These are phyloP conservation scores for Aspergillus japonicus DNA, from an alignment of 2,329 filamentous ascomycete species.

Conservation along the genomic window DNA sequence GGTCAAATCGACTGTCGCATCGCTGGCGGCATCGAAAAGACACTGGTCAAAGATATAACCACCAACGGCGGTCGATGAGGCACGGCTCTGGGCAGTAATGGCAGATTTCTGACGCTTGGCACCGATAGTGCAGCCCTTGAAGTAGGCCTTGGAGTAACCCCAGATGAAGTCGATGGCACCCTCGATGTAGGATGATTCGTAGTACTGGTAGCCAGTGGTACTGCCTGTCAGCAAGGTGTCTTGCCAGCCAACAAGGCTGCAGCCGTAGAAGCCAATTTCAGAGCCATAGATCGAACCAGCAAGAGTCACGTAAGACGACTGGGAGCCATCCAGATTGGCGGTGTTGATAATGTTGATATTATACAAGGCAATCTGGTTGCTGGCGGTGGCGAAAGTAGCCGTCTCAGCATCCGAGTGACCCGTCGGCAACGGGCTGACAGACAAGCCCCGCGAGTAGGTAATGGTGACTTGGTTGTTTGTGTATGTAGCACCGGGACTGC, in stretches of 20 bases:
- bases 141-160: slow-evolving; percentile 29
- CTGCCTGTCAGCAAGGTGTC: slow-evolving; percentile 51
- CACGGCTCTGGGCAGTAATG: slow-evolving; percentile 20
- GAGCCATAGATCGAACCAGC: slow-evolving; percentile 15
- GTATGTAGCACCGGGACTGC: slow-evolving; percentile 20
- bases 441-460: slow-evolving; percentile 24
- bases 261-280: slow-evolving; percentile 47
- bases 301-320: slow-evolving; percentile 20
- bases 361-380: slow-evolving; percentile 21
- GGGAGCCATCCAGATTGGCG: slow-evolving; percentile 28
- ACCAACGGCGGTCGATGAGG: slow-evolving; percentile 19
- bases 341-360: slow-evolving; percentile 22
- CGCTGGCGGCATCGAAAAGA: slow-evolving; percentile 27
- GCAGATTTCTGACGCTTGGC: slow-evolving; percentile 27
- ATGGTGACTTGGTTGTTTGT: slow-evolving; percentile 16
- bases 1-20: slow-evolving; percentile 19
- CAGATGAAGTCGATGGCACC: slow-evolving; percentile 54
- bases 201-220: slow-evolving; percentile 47
- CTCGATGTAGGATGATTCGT: slow-evolving; percentile 45
- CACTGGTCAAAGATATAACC: slow-evolving; percentile 28
- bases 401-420: slow-evolving; percentile 28
- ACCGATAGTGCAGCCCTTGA: slow-evolving; percentile 31
- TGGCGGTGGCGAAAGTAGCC: slow-evolving; percentile 22
- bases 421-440: slow-evolving; percentile 23
- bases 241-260: slow-evolving; percentile 50